Conservation (phyloP, 352 stramenopile species). For the Phytophthora foliorum region DNA sequence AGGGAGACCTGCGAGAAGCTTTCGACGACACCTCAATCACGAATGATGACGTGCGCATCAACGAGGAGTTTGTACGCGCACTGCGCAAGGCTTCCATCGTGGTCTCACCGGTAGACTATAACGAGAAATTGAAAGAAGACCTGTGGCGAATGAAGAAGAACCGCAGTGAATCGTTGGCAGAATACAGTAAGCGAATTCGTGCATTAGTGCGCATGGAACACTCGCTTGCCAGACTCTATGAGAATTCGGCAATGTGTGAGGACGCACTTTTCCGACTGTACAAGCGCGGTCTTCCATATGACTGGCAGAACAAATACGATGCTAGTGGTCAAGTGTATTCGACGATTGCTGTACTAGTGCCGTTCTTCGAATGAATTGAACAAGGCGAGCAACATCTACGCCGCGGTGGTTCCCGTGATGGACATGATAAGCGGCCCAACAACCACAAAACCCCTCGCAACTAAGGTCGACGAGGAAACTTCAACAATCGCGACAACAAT, state of each 20-base stretch:
- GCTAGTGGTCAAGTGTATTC: conserved; percentile 9
- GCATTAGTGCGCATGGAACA: not conserved
- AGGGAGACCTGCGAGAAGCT: too few species aligned
- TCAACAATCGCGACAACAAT: too few species aligned
- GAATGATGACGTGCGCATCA: too few species aligned
- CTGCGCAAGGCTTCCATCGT: too few species aligned
- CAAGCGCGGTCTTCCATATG: conserved; percentile 11
- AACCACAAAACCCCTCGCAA: too few species aligned
- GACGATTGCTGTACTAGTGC: conserved; percentile 5
- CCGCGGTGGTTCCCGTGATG: too few species aligned
- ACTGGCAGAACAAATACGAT: conserved; percentile 13
- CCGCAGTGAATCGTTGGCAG: not conserved
- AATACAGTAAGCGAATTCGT: conserved; percentile 15
- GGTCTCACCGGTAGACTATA: too few species aligned
- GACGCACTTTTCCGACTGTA: conserved; percentile 8
- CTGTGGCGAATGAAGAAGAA: conserved; percentile 8
- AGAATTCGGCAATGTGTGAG: conserved; percentile 1
- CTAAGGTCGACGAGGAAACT: too few species aligned
- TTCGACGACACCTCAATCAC: too few species aligned
- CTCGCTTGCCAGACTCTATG: not conserved
- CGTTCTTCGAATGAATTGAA: conserved; percentile 8
- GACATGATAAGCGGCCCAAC: too few species aligned
- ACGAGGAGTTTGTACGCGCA: too few species aligned
- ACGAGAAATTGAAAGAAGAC: too few species aligned
- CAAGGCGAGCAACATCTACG: not conserved